Evolutionary conservation across 495 filamentous ascomycete genomes (phyloP), one percentile per base, ranked within the genome.

Genomic region (Tuber microsphaerosporum): DNA sequence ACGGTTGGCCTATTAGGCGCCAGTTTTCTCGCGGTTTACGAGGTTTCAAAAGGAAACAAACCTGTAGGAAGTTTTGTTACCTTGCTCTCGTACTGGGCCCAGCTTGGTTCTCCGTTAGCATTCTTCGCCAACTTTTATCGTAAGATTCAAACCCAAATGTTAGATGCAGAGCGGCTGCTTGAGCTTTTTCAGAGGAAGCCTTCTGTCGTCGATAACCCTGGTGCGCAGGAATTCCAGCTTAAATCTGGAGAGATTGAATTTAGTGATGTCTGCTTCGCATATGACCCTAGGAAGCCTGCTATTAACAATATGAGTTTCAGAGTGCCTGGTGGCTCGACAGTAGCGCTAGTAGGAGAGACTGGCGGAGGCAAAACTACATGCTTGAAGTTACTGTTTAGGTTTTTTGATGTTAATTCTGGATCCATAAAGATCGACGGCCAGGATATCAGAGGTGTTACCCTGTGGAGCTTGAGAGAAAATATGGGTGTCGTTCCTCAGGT

Each of bases 341-440:
- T 92, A 19, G 92, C 92, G 12, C 87, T 94, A 26, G 92, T 94
- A n/a, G 92, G 92, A 2, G 88, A 89, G 76, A 92, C 91, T 4
- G 92, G 92, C 34, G 88, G 88, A 39, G 92, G 92, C 31, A 95
- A 94, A 80, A 91, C 91, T 4, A 92, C 91, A 3, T 89, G 92
- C 56, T 84, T 93, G 69, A 91, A 92, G 77, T 86, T 94, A 10
- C 86, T 94, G 26, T 86, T 89, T 75, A 86, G 92, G 0, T 90
- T 91, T 81, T 94, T 92, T 84, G 90, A 94, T 77, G 86, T 91
- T 4, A 87, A 85, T 6, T 80, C 81, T 19, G 92, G 92, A 2
- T 85, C 83, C 3, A 91, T 94, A 73, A 81, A 83, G n/a, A 91
- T 94, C 71, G 92, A 94, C 81, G 90, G 89, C 6, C 91, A 93